Evolutionary conservation across 164 flowering plant genomes (phyloP).

Genomic region (Vitis cinerea): DNA sequence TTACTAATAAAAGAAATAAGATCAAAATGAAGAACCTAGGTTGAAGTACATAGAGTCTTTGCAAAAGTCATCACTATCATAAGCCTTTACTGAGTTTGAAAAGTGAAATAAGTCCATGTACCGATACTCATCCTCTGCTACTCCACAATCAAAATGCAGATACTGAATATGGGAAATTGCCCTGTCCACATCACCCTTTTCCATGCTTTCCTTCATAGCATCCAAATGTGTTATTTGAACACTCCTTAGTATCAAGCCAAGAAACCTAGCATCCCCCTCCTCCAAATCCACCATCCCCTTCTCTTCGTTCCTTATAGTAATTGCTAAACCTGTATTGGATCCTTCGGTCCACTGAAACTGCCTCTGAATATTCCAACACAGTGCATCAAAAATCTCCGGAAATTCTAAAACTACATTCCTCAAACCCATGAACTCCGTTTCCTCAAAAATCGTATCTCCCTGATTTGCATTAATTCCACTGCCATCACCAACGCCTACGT

Average conservation of each 20-base stretch:
- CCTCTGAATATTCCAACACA: slow-evolving; percentile 63
- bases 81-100: neutral
- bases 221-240: slow-evolving; percentile 81
- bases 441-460: slow-evolving; percentile 29
- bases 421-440: slow-evolving; percentile 54
- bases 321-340: slow-evolving; percentile 52
- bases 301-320: slow-evolving; percentile 34
- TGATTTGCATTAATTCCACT: slow-evolving; percentile 7
- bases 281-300: slow-evolving; percentile 16
- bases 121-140: slow-evolving; percentile 73
- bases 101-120: slow-evolving; percentile 20
- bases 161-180: slow-evolving; percentile 59
- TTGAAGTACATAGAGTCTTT: too few species aligned
- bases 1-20: too few species aligned
- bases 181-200: slow-evolving; percentile 44
- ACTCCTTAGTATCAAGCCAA: slow-evolving; percentile 45
- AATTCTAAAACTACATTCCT: slow-evolving; percentile 49
- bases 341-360: slow-evolving; percentile 49
- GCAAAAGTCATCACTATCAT: too few species aligned
- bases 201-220: slow-evolving; percentile 48
- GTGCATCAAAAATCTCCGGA: slow-evolving; percentile 63
- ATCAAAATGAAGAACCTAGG: too few species aligned
- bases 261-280: slow-evolving; percentile 40
- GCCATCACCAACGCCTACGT: slow-evolving; percentile 19
- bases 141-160: slow-evolving; percentile 68